A percentile compares a stretch with the other conserved stretches of the same genome.
Conservation (phyloP, 768 basidiomycete species). For the Pisolithus albus region DNA sequence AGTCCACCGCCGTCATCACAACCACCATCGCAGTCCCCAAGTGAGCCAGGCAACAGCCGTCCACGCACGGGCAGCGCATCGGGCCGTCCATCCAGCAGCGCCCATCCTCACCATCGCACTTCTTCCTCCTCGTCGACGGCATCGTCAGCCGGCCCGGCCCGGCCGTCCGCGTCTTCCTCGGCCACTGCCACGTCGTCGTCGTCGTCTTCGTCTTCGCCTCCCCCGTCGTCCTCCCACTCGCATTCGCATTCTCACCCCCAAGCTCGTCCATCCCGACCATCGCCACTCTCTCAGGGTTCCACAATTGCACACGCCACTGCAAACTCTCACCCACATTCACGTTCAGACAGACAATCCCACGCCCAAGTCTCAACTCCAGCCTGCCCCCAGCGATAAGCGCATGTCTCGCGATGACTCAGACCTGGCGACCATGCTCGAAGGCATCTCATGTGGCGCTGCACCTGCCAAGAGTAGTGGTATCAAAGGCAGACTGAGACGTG, state of each 20-base stretch:
- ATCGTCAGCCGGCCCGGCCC: conserved; percentile 15
- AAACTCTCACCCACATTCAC: conserved; percentile 10
- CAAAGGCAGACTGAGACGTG: conserved; percentile 71
- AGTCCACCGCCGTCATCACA: conserved; percentile 23
- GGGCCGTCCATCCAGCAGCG: conserved; percentile 6
- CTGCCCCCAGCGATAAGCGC: conserved; percentile 60
- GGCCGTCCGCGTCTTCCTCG: conserved; percentile 22
- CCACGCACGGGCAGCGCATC: conserved; percentile 27
- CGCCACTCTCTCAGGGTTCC: conserved; percentile 29
- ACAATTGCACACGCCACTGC: conserved; percentile 8
- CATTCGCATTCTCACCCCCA: conserved; percentile 18
- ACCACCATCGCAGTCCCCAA: neutral
- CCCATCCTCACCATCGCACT: conserved; percentile 28
- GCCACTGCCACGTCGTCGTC: conserved; percentile 24
- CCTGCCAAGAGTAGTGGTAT: conserved; percentile 58
- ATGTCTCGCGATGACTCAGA: conserved; percentile 77
- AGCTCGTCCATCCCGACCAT: conserved; percentile 26
- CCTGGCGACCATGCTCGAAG: conserved; percentile 46
- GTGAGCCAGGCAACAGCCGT: conserved; percentile 17
- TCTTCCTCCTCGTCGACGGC: conserved; percentile 23
- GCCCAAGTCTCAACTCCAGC: conserved; percentile 31
- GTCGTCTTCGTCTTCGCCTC: conserved; percentile 6
- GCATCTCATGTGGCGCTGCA: conserved; percentile 27
- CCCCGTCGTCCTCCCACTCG: conserved; percentile 23
- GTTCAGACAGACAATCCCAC: conserved; percentile 11